These are phyloP conservation scores for Calonectria pseudoturangicola DNA, from an alignment of 2,329 filamentous ascomycete genomes.

Conservation along the genomic window DNA sequence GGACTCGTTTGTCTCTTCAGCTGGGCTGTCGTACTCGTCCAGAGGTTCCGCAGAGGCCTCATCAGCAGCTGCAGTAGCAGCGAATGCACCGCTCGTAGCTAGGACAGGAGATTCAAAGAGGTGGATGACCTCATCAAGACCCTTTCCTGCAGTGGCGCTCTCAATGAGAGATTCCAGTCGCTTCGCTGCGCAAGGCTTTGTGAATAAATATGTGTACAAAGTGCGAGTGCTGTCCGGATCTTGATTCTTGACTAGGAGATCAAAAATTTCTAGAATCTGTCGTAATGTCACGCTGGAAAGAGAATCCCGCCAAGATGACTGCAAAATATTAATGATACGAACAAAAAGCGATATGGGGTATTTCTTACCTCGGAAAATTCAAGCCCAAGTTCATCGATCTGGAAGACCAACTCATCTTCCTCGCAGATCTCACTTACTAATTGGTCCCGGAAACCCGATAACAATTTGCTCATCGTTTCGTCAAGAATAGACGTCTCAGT, in stretches of 20 bases:
- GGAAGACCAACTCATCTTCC: constrained; percentile 70
- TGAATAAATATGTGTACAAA: constrained; percentile 66
- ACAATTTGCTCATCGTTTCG: constrained; percentile 65
- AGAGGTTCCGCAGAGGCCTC: constrained; percentile 49
- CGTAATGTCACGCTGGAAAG: constrained; percentile 62
- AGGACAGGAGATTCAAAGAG: constrained; percentile 58
- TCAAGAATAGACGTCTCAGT: constrained; percentile 64
- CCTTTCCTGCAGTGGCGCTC: constrained; percentile 64
- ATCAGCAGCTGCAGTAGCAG: constrained; percentile 40
- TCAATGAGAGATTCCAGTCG: constrained; percentile 64
- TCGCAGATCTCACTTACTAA: constrained; percentile 66
- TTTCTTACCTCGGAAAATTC: constrained; percentile 70
- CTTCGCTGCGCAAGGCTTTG: constrained; percentile 62
- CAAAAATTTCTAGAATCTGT: constrained; percentile 65
- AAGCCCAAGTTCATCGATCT: constrained; percentile 71
- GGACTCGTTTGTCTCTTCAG: constrained; percentile 44
- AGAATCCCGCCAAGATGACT: constrained; percentile 61
- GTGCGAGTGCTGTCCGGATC: constrained; percentile 62
- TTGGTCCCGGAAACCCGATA: constrained; percentile 67
- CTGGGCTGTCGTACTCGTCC: constrained; percentile 53
- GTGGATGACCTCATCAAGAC: constrained; percentile 64
- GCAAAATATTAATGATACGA: constrained; percentile 51
- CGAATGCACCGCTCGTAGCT: constrained; percentile 41
- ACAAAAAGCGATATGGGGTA: not conserved
- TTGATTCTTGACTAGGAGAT: constrained; percentile 66